phyloP scores from a whole-genome alignment of 179 eudicot genomes.

The Beta macrorhiza region DNA sequence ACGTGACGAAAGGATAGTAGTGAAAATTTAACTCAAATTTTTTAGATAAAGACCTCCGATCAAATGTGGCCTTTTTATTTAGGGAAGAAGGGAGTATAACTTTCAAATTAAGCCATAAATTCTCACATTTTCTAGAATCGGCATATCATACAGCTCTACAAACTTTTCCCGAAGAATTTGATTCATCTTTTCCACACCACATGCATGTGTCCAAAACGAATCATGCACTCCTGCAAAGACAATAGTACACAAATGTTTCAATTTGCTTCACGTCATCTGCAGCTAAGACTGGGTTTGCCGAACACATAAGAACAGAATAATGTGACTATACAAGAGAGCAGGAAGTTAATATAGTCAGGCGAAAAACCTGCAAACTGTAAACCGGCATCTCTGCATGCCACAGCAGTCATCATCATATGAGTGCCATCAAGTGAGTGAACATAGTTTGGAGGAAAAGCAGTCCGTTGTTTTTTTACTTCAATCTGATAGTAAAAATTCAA shows the following conservation, averaged over 20 bases:
- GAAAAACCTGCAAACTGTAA: slow-evolving; percentile 80
- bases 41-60: too few species aligned
- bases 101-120: slow-evolving; percentile 9
- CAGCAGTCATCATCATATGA: slow-evolving; percentile 98
- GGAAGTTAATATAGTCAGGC: slow-evolving; percentile 9
- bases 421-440: slow-evolving; percentile 91
- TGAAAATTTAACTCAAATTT: too few species aligned
- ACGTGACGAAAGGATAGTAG: too few species aligned
- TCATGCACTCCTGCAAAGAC: slow-evolving; percentile 73
- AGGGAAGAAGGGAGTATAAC: background rate
- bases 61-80: too few species aligned
- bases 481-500: slow-evolving; percentile 40
- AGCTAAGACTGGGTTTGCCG: background rate
- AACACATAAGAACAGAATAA: background rate
- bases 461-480: slow-evolving; percentile 67
- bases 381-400: slow-evolving; percentile 87
- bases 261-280: background rate
- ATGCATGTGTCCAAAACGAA: slow-evolving; percentile 77
- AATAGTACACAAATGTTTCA: background rate
- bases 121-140: slow-evolving; percentile 81
- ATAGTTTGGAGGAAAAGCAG: slow-evolving; percentile 93
- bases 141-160: slow-evolving; percentile 66
- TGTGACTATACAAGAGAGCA: background rate
- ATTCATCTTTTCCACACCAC: slow-evolving; percentile 79
- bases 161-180: slow-evolving; percentile 74